phyloP scores from a whole-genome alignment of 2,329 filamentous ascomycete species.

The Aspergillus persii region DNA sequence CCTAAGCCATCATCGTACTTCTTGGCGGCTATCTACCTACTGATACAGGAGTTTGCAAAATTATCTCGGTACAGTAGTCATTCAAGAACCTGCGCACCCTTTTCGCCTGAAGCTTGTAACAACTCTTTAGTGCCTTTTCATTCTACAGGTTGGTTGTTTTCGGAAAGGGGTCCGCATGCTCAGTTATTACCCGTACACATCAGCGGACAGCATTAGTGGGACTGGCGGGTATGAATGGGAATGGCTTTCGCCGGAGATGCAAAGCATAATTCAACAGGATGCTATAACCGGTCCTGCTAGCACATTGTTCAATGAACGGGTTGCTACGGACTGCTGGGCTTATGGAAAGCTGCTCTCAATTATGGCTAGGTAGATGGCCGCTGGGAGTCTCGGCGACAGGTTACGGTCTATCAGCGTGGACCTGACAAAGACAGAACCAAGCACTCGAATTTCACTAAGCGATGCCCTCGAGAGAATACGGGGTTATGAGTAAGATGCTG shows the following conservation, averaged over 20 bases:
- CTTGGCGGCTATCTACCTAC: too few relatives aligned
- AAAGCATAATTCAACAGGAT: not conserved
- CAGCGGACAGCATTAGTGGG: too few relatives aligned
- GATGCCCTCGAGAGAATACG: not conserved
- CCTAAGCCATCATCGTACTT: too few relatives aligned
- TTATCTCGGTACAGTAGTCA: too few relatives aligned
- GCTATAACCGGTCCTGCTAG: not conserved
- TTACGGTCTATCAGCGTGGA: not conserved
- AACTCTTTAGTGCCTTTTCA: too few relatives aligned
- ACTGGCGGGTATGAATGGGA: conserved; percentile 12
- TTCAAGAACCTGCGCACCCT: too few relatives aligned
- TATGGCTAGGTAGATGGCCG: not conserved
- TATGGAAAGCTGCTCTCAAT: not conserved
- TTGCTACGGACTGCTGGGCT: conserved; percentile 5
- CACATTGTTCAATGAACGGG: not conserved
- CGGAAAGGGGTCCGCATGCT: too few relatives aligned
- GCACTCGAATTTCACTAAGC: not conserved
- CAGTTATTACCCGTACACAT: too few relatives aligned
- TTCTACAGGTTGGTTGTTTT: too few relatives aligned
- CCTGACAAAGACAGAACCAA: not conserved
- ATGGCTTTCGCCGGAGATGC: conserved; percentile 18
- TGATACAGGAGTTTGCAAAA: too few relatives aligned
- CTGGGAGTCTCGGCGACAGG: not conserved
- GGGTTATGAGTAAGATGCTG: not conserved
- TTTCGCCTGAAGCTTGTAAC: too few relatives aligned